Evolutionary conservation across 768 basidiomycete genomes (phyloP).

Genomic region (Kwoniella pini): DNA sequence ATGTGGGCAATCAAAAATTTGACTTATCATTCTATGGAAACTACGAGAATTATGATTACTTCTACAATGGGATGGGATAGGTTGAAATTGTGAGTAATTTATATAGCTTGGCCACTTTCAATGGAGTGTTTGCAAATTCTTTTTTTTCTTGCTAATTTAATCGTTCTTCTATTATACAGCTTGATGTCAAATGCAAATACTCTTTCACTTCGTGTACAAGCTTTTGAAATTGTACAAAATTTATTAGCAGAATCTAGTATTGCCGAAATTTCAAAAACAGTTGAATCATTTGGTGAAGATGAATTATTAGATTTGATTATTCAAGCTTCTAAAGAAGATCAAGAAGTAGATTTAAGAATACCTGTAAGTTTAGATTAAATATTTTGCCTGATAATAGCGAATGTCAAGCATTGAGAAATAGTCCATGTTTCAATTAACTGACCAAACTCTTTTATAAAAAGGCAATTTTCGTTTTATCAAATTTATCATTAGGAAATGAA

Average conservation of each 20-base stretch:
- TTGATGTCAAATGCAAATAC: constrained; percentile 14
- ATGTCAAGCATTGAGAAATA: too few species aligned
- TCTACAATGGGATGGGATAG: constrained; percentile 67
- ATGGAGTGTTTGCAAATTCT: too few species aligned
- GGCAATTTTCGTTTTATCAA: constrained; percentile 39
- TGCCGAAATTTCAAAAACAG: constrained; percentile 28
- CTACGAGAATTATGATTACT: constrained; percentile 69
- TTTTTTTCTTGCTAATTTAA: too few species aligned
- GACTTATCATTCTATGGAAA: constrained; percentile 64
- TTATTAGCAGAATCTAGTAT: constrained; percentile 36
- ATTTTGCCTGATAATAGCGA: too few species aligned
- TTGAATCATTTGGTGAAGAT: constrained; percentile 32
- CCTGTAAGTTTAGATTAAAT: constrained; percentile 36
- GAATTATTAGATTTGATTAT: constrained; percentile 32
- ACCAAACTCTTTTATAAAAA: not conserved
- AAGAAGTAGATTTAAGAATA: constrained; percentile 27
- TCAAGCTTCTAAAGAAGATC: constrained; percentile 12
- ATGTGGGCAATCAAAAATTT: constrained; percentile 88
- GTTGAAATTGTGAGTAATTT: constrained; percentile 61
- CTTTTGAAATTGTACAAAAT: constrained; percentile 40
- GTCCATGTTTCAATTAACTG: too few species aligned
- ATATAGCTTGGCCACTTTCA: too few species aligned
- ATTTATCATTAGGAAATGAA: constrained; percentile 43
- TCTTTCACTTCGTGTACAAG: constrained; percentile 30
- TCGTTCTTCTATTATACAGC: not conserved